These are phyloP conservation scores for Capronia coronata DNA, from an alignment of 2,329 filamentous ascomycete species.

Conservation along the genomic window DNA sequence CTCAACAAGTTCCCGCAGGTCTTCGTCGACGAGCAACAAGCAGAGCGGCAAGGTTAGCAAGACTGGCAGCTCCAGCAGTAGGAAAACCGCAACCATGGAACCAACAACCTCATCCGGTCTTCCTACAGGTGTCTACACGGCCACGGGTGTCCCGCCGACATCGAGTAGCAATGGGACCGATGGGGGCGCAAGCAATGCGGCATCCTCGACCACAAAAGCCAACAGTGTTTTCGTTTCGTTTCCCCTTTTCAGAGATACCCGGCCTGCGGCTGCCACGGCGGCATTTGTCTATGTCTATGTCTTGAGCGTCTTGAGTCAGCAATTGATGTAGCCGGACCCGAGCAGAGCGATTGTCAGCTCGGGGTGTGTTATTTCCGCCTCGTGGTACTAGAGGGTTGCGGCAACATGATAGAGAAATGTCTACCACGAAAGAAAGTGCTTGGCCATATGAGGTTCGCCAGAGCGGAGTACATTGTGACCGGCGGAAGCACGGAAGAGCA, in stretches of 20 bases:
- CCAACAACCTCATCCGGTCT: slow-evolving; percentile 12
- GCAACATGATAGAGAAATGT: neutral
- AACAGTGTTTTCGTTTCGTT: slow-evolving; percentile 7
- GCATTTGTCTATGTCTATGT: slow-evolving; percentile 12
- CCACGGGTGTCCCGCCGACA: slow-evolving; percentile 27
- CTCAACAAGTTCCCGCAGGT: neutral
- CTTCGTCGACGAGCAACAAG: neutral
- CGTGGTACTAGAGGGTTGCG: neutral
- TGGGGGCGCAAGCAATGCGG: slow-evolving; percentile 10
- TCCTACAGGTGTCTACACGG: slow-evolving; percentile 32
- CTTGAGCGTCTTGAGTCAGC: neutral
- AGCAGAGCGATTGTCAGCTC: neutral
- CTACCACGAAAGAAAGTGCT: too few species aligned
- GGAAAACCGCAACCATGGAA: neutral
- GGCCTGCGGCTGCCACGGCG: slow-evolving; percentile 3
- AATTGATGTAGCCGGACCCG: neutral
- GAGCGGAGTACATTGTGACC: too few species aligned
- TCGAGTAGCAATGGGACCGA: slow-evolving; percentile 4
- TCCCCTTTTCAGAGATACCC: slow-evolving; percentile 11
- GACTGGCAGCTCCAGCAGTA: neutral
- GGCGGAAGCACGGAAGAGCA: too few species aligned
- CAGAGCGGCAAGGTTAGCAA: neutral
- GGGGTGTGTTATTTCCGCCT: neutral
- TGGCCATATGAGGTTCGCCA: too few species aligned
- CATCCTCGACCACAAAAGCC: slow-evolving; percentile 5